Evolutionary conservation across 1,139 yeast genomes (phyloP).

Genomic region (Yamadazyma jaroonii): DNA sequence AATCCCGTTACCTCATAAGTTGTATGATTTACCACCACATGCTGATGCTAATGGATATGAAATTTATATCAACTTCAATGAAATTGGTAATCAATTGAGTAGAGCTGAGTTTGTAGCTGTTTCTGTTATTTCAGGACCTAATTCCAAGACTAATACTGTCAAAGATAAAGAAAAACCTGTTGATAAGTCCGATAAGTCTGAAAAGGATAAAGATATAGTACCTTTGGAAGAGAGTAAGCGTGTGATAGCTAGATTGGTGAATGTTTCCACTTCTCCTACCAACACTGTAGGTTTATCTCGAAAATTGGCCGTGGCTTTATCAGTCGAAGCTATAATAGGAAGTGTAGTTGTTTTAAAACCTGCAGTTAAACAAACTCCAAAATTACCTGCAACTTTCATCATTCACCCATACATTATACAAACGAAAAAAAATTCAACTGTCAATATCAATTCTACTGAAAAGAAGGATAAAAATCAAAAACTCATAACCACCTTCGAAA

Average conservation of each 20-base stretch:
- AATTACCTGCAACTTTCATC: constrained; percentile 40
- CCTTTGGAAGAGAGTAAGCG: constrained; percentile 38
- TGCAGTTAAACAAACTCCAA: constrained; percentile 37
- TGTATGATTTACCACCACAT: constrained; percentile 23
- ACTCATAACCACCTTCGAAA: constrained; percentile 13
- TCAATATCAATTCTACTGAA: constrained; percentile 26
- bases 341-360: constrained; percentile 53
- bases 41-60: constrained; percentile 29
- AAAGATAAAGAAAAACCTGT: constrained; percentile 8
- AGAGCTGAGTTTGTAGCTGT: constrained; percentile 52
- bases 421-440: constrained; percentile 28
- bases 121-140: constrained; percentile 57
- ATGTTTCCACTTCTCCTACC: constrained; percentile 32
- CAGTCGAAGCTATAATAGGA: constrained; percentile 51
- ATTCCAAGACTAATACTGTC: constrained; percentile 20
- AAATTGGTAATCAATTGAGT: constrained; percentile 21
- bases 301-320: constrained; percentile 57
- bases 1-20: constrained; percentile 51
- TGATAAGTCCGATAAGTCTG: constrained; percentile 12
- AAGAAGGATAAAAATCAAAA: constrained; percentile 27
- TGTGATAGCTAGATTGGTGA: constrained; percentile 54
- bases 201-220: constrained; percentile 9
- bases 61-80: constrained; percentile 42
- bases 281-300: constrained; percentile 56
- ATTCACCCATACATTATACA: constrained; percentile 58